Evolutionary conservation across 257 asterid genomes (phyloP).

Genomic region (Fraxinus excelsior): DNA sequence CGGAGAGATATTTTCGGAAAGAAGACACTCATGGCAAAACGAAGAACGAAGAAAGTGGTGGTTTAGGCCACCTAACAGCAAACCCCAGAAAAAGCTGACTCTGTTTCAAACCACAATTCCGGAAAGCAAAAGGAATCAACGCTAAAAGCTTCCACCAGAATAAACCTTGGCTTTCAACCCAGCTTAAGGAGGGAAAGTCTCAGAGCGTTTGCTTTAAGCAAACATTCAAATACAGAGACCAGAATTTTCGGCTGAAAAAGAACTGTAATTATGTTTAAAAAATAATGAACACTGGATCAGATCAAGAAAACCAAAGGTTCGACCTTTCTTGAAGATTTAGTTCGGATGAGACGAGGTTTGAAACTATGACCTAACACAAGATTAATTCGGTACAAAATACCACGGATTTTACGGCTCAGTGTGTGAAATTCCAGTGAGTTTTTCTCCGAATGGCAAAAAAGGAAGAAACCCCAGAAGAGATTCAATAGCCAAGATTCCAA

Average conservation of each 20-base stretch:
- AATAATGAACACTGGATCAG: slow-evolving; percentile 34
- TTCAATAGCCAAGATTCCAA: slow-evolving; percentile 32
- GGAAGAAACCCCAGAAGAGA: slow-evolving; percentile 18
- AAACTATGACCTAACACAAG: not conserved
- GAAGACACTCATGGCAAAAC: slow-evolving; percentile 33
- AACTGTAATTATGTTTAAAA: slow-evolving; percentile 16
- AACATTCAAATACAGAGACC: slow-evolving; percentile 51
- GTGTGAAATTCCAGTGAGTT: not conserved
- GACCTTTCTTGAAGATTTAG: slow-evolving; percentile 30
- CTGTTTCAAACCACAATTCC: slow-evolving; percentile 44
- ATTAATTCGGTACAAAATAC: not conserved
- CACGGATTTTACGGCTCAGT: not conserved
- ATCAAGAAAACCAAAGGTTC: slow-evolving; percentile 59
- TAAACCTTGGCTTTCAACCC: slow-evolving; percentile 64
- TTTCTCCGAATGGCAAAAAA: not conserved
- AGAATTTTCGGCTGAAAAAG: slow-evolving; percentile 30
- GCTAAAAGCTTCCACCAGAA: slow-evolving; percentile 64
- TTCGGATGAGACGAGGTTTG: not conserved
- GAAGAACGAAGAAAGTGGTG: slow-evolving; percentile 21
- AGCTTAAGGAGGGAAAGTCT: slow-evolving; percentile 56
- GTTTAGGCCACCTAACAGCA: slow-evolving; percentile 56
- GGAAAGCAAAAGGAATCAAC: slow-evolving; percentile 71
- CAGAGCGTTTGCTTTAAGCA: slow-evolving; percentile 39
- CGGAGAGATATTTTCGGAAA: slow-evolving; percentile 28
- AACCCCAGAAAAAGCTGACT: slow-evolving; percentile 44